These are phyloP conservation scores for Posidonia oceanica DNA, from an alignment of 116 monocot genomes.

Conservation along the genomic window DNA sequence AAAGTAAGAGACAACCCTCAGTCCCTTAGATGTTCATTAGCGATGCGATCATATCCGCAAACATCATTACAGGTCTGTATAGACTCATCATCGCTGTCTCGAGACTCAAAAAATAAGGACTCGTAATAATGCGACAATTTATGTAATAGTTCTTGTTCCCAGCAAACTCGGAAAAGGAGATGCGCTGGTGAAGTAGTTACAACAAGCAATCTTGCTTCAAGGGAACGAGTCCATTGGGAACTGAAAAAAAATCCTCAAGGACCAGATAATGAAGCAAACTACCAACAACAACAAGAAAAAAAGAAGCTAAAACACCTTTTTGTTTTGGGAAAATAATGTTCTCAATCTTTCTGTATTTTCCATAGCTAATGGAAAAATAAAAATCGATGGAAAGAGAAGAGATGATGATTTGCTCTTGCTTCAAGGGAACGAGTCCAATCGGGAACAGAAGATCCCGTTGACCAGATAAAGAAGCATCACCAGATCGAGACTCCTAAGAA, in stretches of 20 bases:
- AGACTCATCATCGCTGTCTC: constrained; percentile 30
- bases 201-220: constrained; percentile 63
- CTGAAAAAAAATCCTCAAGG: constrained; percentile 24
- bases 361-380: neutral
- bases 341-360: neutral
- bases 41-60: constrained; percentile 45
- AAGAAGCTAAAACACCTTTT: neutral
- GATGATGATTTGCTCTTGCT: constrained; percentile 16
- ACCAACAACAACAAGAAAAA: neutral
- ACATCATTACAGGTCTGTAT: constrained; percentile 69
- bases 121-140: neutral
- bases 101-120: neutral
- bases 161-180: neutral
- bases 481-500: neutral
- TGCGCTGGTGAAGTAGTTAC: constrained; percentile 13
- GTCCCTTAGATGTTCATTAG: constrained; percentile 41
- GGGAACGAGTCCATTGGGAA: constrained; percentile 73
- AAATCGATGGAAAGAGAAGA: neutral
- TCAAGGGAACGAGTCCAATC: constrained; percentile 52
- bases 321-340: neutral
- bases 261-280: constrained; percentile 63
- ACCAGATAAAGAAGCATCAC: constrained; percentile 45
- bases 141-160: constrained; percentile 4
- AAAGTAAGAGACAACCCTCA: no score
- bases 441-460: constrained; percentile 20